Evolutionary conservation across 805 yeast species (phyloP), one percentile per base, ranked within the genome.

Genomic region (Saccharomycopsis guyanensis): DNA sequence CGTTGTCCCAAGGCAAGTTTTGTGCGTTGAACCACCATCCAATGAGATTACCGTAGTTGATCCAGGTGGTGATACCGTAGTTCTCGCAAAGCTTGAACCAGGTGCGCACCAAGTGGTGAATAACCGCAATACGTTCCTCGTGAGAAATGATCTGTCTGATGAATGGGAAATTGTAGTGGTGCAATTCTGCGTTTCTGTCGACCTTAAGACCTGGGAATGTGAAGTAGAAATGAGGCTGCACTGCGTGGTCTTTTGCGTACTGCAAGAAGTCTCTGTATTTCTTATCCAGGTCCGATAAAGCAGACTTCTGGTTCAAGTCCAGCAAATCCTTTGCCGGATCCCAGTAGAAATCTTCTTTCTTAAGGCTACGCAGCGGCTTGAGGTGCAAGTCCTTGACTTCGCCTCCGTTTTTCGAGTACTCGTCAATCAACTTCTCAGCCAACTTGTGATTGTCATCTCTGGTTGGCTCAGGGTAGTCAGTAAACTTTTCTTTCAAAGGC

Each of bases 1-100:
- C 83, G 38, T 66, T 65, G 58, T 78, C 85, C 81, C 82, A 79
- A 5, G 80, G 80, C 52, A 79, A 64, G 3, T 68, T 62, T 49
- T 74, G 58, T 0, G 81, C 82, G 56, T 75, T 76, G 71, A 76
- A 77, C 53, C 73, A 71, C 75, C 80, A 79, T 5, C 82, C 80
- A 23, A 80, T 66, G 48, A 80, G 63, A 7, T 82, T 65, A 2
- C 86, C 86, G 59, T 78, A 82, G 3, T 80, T 75, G 31, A 80
- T 66, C 83, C 85, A 80, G 0, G 82, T 71, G 8, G 64, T 56
- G 4, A 80, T 52, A 2, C 69, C 71, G 18, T 69, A 61, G 12
- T 66, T 62, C 15, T 63, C 56, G 25, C 76, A 60, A 55, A 78
- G 75, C 36, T 69, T 64, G 18, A 78, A 65, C 78, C 82, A 80